Percentiles rank a stretch among this genome's conserved stretches.
phyloP scores from a whole-genome alignment of 2,329 filamentous ascomycete species.

The Tetracladium maxilliforme region DNA sequence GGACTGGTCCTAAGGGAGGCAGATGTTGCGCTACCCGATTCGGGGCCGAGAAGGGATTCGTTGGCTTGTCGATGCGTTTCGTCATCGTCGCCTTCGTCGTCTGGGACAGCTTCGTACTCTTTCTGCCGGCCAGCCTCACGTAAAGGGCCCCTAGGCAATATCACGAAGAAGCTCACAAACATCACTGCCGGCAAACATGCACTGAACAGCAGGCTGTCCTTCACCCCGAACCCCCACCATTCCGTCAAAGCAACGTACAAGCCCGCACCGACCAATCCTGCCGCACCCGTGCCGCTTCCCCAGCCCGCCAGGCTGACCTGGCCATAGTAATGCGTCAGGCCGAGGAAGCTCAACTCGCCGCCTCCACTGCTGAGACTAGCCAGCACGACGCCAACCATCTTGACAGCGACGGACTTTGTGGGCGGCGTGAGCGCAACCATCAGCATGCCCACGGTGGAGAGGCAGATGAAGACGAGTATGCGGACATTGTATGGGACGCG shows the following conservation, averaged over 20 bases:
- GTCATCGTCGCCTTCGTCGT: slow-evolving; percentile 17
- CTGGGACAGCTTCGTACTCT: slow-evolving; percentile 38
- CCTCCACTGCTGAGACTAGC: slow-evolving; percentile 75
- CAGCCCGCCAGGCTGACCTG: slow-evolving; percentile 76
- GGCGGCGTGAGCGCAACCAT: slow-evolving; percentile 69
- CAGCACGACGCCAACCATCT: slow-evolving; percentile 71
- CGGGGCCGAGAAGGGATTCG: slow-evolving; percentile 2
- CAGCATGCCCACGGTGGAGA: slow-evolving; percentile 79
- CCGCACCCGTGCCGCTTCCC: slow-evolving; percentile 84
- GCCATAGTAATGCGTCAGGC: slow-evolving; percentile 87
- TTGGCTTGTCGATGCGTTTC: slow-evolving; percentile 15
- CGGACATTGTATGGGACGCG: slow-evolving; percentile 66
- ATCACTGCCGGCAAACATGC: slow-evolving; percentile 71
- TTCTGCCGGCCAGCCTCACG: slow-evolving; percentile 25
- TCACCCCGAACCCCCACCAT: slow-evolving; percentile 60
- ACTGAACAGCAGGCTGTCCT: slow-evolving; percentile 59
- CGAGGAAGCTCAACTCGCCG: slow-evolving; percentile 83
- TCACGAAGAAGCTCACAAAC: slow-evolving; percentile 70
- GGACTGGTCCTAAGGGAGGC: slow-evolving; percentile 9
- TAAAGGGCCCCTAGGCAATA: slow-evolving; percentile 59
- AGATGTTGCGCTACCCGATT: no score
- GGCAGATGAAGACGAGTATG: slow-evolving; percentile 55
- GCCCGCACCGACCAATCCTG: slow-evolving; percentile 74
- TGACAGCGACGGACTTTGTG: slow-evolving; percentile 49
- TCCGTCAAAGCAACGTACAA: slow-evolving; percentile 80